phyloP scores from a whole-genome alignment of 2,329 filamentous ascomycete species.

The Pseudogymnoascus sp. region DNA sequence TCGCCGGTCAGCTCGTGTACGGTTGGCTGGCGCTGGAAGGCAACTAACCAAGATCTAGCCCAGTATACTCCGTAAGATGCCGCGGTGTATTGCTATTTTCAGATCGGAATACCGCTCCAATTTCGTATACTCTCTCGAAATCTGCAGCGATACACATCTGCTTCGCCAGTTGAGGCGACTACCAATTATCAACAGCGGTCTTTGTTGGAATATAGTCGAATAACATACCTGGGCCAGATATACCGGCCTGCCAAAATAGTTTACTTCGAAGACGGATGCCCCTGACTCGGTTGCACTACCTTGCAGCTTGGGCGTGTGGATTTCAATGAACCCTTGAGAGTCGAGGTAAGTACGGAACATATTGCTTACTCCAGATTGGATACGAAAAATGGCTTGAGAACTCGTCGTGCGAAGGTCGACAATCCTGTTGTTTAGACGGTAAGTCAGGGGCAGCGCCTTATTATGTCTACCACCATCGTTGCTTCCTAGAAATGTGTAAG shows the following conservation, averaged over 20 bases:
- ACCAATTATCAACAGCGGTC: not conserved
- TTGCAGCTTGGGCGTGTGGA: conserved; percentile 88
- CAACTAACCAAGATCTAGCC: conserved; percentile 57
- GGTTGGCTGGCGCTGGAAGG: not conserved
- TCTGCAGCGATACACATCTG: conserved; percentile 89
- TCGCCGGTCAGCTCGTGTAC: not conserved
- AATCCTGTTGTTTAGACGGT: conserved; percentile 67
- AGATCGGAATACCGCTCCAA: conserved; percentile 83
- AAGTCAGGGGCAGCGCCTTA: not conserved
- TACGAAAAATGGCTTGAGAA: conserved; percentile 80
- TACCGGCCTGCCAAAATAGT: conserved; percentile 81
- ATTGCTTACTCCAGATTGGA: conserved; percentile 73
- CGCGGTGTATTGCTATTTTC: conserved; percentile 95
- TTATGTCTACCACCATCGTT: not conserved
- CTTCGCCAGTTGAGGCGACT: conserved; percentile 81
- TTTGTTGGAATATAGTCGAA: not conserved
- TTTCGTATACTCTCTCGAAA: conserved; percentile 82
- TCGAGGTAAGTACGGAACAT: conserved; percentile 74
- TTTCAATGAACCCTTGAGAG: conserved; percentile 75
- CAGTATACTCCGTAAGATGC: conserved; percentile 90
- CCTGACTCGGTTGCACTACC: conserved; percentile 86
- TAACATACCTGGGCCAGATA: conserved; percentile 64
- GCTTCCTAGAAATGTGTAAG: not conserved
- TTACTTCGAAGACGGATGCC: conserved; percentile 82
- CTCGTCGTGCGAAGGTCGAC: conserved; percentile 80